Evolutionary conservation across 2,329 filamentous ascomycete genomes (phyloP), one percentile per base, ranked within the genome.

Genomic region (Beauveria asiatica): DNA sequence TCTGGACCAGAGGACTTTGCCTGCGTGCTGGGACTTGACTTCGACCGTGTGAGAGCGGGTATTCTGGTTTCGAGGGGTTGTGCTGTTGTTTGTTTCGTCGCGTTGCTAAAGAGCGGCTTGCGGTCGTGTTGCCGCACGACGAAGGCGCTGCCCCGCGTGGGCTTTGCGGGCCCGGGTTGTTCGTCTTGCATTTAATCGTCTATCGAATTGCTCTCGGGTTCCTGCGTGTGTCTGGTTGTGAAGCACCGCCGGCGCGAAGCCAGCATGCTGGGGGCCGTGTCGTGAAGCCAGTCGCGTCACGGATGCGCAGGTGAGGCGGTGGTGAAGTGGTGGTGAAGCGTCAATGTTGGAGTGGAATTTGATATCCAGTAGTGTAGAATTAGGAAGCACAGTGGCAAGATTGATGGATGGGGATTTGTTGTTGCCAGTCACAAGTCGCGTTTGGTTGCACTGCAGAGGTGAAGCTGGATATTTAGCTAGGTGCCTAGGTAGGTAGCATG

Each of bases 21-120:
- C n/a, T 66, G 65, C 25, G 66, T 67, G 21, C 11, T 30, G 16
- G 57, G 57, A 21, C 46, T 57, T 25, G 59, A 46, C 27, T 61
- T 61, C 8, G 60, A 56, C 17, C 55, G 48, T 10, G 55, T 19
- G 6, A 57, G 44, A 17, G 54, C 39, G 5, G 54, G 55, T 21
- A 52, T 48, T 30, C 23, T 57, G 11, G 46, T 21, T 30, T 41
- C 33, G 17, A 27, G 63, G 58, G 59, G 61, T 62, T 61, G 64
- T 59, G 67, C 66, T 8, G 49, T 16, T 10, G 45, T 39, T 45
- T 55, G 25, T n/a, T 25, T 37, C 19, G 45, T 27, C 37, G 45
- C 5, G 23, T 37, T 42, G 33, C 13, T 44, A 45, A 61, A 61
- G 19, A 61, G 53, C 45, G 59, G 59, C 37, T 57, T 61, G 33